Percentiles rank a stretch among this genome's conserved stretches.
These are phyloP conservation scores for Rhynchospora breviuscula DNA, from an alignment of 176 grass and related monocot species.

Conservation along the genomic window DNA sequence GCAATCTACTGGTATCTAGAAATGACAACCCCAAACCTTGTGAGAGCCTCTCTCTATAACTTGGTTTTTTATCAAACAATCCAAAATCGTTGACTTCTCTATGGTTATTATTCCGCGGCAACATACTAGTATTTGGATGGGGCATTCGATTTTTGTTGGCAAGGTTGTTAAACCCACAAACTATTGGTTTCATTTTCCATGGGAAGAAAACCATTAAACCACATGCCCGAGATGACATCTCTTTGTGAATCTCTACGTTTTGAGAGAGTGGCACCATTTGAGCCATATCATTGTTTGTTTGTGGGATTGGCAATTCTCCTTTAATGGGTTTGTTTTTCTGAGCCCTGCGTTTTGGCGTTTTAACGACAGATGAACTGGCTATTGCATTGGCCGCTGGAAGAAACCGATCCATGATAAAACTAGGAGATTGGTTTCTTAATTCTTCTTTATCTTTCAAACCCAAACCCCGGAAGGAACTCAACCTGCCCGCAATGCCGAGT, in stretches of 20 bases:
- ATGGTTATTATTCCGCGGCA: constrained; percentile 1
- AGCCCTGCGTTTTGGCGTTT: constrained; percentile 18
- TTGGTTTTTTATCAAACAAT: constrained; percentile 38
- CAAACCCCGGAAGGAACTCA: constrained; percentile 68
- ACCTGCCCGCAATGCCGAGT: constrained; percentile 44
- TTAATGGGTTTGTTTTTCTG: neutral
- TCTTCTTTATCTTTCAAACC: constrained; percentile 54
- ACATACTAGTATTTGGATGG: neutral
- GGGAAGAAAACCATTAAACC: constrained; percentile 89
- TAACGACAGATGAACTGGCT: constrained; percentile 33
- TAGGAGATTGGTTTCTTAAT: constrained; percentile 34
- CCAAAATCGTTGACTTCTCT: constrained; percentile 8
- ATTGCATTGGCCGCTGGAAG: constrained; percentile 23
- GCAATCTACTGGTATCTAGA: constrained; percentile 49
- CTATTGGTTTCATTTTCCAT: constrained; percentile 62
- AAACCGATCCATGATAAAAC: constrained; percentile 64
- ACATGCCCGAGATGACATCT: constrained; percentile 56
- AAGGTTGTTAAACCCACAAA: constrained; percentile 43
- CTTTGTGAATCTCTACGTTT: constrained; percentile 35
- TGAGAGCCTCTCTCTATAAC: constrained; percentile 29
- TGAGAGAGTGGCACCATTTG: constrained; percentile 28
- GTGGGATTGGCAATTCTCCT: neutral
- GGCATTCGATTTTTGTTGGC: neutral
- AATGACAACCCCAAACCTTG: constrained; percentile 54
- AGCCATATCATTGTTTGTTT: neutral